These are phyloP conservation scores for Ambrosia artemisiifolia DNA, from an alignment of 129 eudicot species.

Conservation along the genomic window DNA sequence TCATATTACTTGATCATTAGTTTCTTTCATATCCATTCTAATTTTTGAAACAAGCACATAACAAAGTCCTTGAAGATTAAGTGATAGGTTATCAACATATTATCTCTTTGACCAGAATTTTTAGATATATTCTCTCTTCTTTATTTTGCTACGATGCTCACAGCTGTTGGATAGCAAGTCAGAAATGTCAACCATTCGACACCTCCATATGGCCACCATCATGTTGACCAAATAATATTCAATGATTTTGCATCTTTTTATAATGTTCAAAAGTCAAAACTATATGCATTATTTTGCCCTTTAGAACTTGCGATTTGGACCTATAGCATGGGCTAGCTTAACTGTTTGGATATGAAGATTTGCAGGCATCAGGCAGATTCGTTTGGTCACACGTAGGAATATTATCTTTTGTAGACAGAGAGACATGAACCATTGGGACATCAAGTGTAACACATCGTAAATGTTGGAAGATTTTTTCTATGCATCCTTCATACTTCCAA, in stretches of 20 bases:
- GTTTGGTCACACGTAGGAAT: background rate
- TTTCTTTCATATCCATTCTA: too few species aligned
- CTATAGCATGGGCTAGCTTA: conserved; percentile 12
- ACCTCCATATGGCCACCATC: background rate
- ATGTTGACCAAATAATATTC: conserved; percentile 14
- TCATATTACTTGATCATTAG: background rate
- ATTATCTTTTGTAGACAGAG: background rate
- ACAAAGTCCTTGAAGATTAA: background rate
- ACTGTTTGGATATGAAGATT: background rate
- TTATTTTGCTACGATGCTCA: conserved; percentile 20
- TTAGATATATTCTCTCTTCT: conserved; percentile 11
- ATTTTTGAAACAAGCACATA: background rate
- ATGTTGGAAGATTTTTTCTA: background rate
- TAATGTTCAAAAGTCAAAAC: conserved; percentile 9
- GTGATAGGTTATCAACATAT: background rate
- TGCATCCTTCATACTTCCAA: background rate
- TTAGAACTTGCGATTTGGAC: background rate
- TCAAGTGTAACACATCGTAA: background rate
- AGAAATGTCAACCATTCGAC: conserved; percentile 21
- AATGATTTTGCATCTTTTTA: conserved; percentile 22
- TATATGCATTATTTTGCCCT: background rate
- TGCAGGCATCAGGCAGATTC: background rate
- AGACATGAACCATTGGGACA: conserved; percentile 6
- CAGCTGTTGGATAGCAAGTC: conserved; percentile 15
- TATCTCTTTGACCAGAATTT: background rate